Evolutionary conservation across 768 basidiomycete species (phyloP).

Genomic region (Rubroboletus satanas): DNA sequence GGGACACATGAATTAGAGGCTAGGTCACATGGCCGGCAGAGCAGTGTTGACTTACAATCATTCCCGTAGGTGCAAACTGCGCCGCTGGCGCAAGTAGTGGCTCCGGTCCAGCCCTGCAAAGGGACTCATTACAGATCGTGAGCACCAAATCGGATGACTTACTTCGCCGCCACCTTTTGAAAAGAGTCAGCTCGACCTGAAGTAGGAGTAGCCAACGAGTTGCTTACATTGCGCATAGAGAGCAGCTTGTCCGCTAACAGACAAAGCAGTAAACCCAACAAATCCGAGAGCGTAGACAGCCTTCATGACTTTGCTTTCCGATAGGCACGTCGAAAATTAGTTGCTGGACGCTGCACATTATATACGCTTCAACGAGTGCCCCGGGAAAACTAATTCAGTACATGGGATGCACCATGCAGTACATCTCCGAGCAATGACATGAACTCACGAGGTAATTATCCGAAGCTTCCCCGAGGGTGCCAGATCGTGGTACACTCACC

Average conservation of each 20-base stretch:
- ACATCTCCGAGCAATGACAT: not conserved
- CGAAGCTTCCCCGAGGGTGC: not conserved
- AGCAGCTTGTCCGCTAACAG: slow-evolving; percentile 5
- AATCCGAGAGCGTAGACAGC: not conserved
- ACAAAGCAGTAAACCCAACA: not conserved
- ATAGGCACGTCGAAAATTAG: not conserved
- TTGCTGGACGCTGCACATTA: not conserved
- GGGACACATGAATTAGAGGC: not conserved
- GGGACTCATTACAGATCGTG: not conserved
- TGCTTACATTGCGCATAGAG: slow-evolving; percentile 11
- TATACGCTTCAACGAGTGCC: not conserved
- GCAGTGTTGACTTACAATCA: not conserved
- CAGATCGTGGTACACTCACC: not conserved
- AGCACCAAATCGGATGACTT: not conserved
- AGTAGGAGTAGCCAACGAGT: not conserved
- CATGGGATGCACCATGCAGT: not conserved
- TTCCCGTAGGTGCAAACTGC: slow-evolving; percentile 4
- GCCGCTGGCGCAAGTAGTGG: slow-evolving; percentile 7
- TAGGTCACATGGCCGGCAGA: not conserved
- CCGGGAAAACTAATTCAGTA: not conserved
- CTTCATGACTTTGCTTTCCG: slow-evolving; percentile 2
- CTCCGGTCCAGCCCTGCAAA: slow-evolving; percentile 6
- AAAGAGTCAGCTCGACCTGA: not conserved
- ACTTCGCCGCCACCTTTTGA: slow-evolving; percentile 9
- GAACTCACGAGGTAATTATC: not conserved